Percentiles rank a stretch among this genome's conserved stretches.
Evolutionary conservation across 306 rosid species (phyloP).

Genomic region (Nissolia schottii): DNA sequence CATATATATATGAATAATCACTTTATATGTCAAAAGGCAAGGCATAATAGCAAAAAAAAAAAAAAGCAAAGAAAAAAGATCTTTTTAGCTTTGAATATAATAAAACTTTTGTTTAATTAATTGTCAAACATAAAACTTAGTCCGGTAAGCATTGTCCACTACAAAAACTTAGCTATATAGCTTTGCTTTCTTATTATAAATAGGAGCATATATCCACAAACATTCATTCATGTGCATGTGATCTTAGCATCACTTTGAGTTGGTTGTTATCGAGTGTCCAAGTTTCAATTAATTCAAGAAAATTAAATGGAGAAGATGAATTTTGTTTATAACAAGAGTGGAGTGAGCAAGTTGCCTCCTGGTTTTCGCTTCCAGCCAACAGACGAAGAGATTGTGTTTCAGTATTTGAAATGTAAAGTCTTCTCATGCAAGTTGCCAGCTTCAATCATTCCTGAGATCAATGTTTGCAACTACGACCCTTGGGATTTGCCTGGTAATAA

Average conservation of each 20-base stretch:
- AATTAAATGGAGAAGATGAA: constrained; percentile 43
- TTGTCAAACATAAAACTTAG: not conserved
- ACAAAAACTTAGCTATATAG: not conserved
- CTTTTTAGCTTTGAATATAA: not conserved
- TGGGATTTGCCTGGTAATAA: constrained; percentile 76
- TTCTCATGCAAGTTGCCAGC: constrained; percentile 65
- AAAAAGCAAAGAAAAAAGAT: constrained; percentile 19
- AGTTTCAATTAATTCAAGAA: not conserved
- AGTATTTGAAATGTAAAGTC: constrained; percentile 65
- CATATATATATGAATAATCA: not conserved
- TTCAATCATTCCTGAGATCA: constrained; percentile 72
- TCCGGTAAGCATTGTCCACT: not conserved
- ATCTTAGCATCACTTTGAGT: not conserved
- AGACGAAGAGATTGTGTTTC: constrained; percentile 82
- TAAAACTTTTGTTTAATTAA: constrained; percentile 1
- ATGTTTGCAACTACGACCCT: constrained; percentile 64
- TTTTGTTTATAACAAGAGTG: constrained; percentile 33
- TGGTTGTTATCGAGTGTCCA: not conserved
- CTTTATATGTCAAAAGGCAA: not conserved
- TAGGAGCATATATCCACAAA: not conserved
- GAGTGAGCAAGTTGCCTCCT: constrained; percentile 73
- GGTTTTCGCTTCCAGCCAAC: constrained; percentile 95
- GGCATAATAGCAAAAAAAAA: constrained; percentile 7
- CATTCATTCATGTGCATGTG: not conserved
- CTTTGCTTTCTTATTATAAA: constrained; percentile 6